These are phyloP conservation scores for Brassica napus DNA, from an alignment of 345 rosid genomes.

Conservation along the genomic window Da-Ae NC_063446.1:3838501-3839000, in stretches of 20 bases:
- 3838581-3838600: slow-evolving; percentile 41
- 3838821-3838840: slow-evolving; percentile 28
- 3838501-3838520: slow-evolving; percentile 14
- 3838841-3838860: slow-evolving; percentile 44
- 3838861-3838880: slow-evolving; percentile 89
- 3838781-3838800: not conserved
- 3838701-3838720: slow-evolving; percentile 54
- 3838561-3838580: slow-evolving; percentile 37
- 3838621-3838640: slow-evolving; percentile 29
- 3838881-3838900: slow-evolving; percentile 74
- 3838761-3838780: slow-evolving; percentile 2
- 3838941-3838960: slow-evolving; percentile 96
- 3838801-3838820: not conserved
- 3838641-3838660: slow-evolving; percentile 24
- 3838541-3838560: slow-evolving; percentile 23
- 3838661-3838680: slow-evolving; percentile 37
- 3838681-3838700: slow-evolving; percentile 50
- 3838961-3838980: slow-evolving; percentile 72
- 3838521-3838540: slow-evolving; percentile 3
- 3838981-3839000: slow-evolving; percentile 81
- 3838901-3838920: slow-evolving; percentile 90
- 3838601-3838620: slow-evolving; percentile 41
- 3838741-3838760: slow-evolving; percentile 63
- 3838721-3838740: slow-evolving; percentile 86
- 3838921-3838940: slow-evolving; percentile 95